Base-by-base conservation (phyloP, 768 basidiomycete species). In the Kwoniella dejecticola region DNA sequence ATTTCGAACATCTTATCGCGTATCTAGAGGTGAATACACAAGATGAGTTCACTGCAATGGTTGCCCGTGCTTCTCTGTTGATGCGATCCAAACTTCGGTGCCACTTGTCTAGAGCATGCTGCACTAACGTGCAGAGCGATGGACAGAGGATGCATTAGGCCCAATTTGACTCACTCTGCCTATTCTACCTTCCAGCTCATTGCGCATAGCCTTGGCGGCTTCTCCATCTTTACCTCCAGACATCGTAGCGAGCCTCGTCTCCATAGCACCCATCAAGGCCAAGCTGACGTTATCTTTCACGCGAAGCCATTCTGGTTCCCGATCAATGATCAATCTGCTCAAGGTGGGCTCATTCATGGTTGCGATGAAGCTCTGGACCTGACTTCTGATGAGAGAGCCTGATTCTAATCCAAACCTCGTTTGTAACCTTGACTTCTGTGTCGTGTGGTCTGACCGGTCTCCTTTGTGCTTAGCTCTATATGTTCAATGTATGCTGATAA, bases 271-370 rank as follows among this genome's bases (percentile, higher is more conserved):
- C 13, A 83, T 60, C 12, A 85, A 81, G 11, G 84, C 81, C 17
- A 79, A 68, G 44, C 77, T 82, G 65, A 86, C 84, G 76, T 84
- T 84, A 45, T 75, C 69, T 62, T 85, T 83, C 45, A 90, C 81
- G 40, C 84, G 81, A 52, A 84, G 79, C 89, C 88, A 90, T 74
- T 87, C 86, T 11, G 84, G 81, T 19, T 87, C 80, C 3, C 83
- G 84, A 54, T 87, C 88, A 29, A 91, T 82, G 5, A 58, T 55
- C n/a, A 78, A 68, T 13, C 77, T 55, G 7, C 60, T 55, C 13
- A 75, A 38, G 4, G 59, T 21, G 11, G 63, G 50, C 45, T 72
- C 57, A 19, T 62, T 41, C 62, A 67, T 70, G 33, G 38, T 58
- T 15, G 29, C 17, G 40, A 44, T 44, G 10, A 12, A 6, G 42